These are phyloP conservation scores for Linum trigynum DNA, from an alignment of 345 rosid species.

Conservation along the genomic window DNA sequence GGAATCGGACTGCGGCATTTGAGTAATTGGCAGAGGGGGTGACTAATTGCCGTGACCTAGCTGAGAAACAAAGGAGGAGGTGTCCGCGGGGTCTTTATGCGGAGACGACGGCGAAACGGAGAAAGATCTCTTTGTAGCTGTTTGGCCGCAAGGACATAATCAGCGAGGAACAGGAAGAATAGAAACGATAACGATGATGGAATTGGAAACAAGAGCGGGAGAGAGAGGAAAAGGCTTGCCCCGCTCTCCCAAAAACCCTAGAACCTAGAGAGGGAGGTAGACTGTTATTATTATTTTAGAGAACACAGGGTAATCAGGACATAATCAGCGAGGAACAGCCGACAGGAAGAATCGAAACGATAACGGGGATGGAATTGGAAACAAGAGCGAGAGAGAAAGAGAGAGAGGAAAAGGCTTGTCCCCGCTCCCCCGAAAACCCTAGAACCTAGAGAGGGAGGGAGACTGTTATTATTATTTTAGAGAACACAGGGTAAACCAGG, in stretches of 20 bases:
- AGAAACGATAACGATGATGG: neutral
- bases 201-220: neutral
- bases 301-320: too few species aligned
- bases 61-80: neutral
- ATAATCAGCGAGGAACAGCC: too few species aligned
- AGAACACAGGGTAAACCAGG: too few species aligned
- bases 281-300: too few species aligned
- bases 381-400: neutral
- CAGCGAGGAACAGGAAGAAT: neutral
- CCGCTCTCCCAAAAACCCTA: neutral
- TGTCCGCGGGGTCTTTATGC: neutral
- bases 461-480: neutral
- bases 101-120: neutral
- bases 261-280: neutral
- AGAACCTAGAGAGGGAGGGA: neutral
- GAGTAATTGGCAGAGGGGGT: neutral
- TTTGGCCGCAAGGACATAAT: too few species aligned
- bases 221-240: neutral
- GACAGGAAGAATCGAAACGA: neutral
- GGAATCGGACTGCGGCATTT: constrained; percentile 32
- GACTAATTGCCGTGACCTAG: neutral
- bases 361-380: neutral
- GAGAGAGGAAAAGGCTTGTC: neutral
- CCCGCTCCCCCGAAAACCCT: neutral
- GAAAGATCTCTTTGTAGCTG: neutral